Percentiles rank a stretch among this genome's conserved stretches.
Evolutionary conservation across 331 rosid genomes (phyloP).

Genomic region (Stylosanthes scabra): DNA sequence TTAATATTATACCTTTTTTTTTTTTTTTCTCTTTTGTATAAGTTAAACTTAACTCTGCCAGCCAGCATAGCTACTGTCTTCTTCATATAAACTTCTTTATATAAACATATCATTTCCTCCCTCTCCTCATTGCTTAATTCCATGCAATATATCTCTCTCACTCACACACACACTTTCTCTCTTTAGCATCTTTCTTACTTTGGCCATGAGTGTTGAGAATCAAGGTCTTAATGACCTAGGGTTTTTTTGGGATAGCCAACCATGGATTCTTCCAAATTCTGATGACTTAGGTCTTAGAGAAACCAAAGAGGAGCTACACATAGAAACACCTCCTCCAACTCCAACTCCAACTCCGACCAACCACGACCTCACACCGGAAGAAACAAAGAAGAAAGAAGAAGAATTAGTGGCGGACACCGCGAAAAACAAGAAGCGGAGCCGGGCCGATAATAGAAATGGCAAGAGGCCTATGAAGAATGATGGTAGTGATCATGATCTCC

Average conservation of each 20-base stretch:
- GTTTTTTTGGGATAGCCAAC: conserved; percentile 43
- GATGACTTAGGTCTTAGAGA: conserved; percentile 28
- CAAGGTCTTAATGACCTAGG: background rate
- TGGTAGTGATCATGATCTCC: conserved; percentile 54
- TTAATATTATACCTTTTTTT: background rate
- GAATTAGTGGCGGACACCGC: background rate
- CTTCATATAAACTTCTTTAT: too few species aligned
- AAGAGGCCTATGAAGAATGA: background rate
- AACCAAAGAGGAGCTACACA: background rate
- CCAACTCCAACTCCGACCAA: background rate
- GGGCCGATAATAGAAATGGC: background rate
- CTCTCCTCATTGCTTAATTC: background rate
- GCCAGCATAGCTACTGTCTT: background rate
- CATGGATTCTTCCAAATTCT: conserved; percentile 43
- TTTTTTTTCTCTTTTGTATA: background rate
- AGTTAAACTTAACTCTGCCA: conserved; percentile 14
- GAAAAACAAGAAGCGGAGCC: conserved; percentile 30
- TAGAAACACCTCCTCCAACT: background rate
- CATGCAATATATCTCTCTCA: background rate
- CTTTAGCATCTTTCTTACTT: background rate
- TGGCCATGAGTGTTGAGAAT: conserved; percentile 33
- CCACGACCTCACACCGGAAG: background rate
- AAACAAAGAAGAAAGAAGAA: background rate
- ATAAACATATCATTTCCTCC: background rate
- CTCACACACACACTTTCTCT: background rate